A percentile compares a stretch with the other conserved stretches of the same genome.
phyloP scores from a whole-genome alignment of 371 early-diverging fungal genomes.

The Mortierella polycephala region DNA sequence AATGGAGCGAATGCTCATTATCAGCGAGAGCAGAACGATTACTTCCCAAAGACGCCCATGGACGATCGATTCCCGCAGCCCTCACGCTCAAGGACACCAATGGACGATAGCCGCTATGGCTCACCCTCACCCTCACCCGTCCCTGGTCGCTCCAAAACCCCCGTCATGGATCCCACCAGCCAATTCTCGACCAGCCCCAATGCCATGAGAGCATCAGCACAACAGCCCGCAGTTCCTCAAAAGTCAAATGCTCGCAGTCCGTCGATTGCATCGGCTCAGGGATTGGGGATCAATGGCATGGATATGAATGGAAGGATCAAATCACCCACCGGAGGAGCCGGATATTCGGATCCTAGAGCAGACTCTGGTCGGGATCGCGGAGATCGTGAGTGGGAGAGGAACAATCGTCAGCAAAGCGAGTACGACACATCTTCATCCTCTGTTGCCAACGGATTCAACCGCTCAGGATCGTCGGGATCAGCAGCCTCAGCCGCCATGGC shows the following conservation, averaged over 20 bases:
- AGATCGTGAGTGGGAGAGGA: constrained; percentile 22
- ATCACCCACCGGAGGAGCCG: constrained; percentile 25
- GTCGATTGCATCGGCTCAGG: constrained; percentile 47
- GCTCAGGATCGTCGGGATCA: constrained; percentile 45
- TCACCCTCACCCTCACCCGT: constrained; percentile 24
- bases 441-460: constrained; percentile 29
- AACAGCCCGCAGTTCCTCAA: constrained; percentile 43
- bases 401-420: constrained; percentile 19
- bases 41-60: constrained; percentile 40
- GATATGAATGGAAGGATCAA: constrained; percentile 39
- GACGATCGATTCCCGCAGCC: constrained; percentile 29
- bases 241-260: constrained; percentile 53
- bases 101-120: constrained; percentile 32
- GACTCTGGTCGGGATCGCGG: constrained; percentile 18
- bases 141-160: constrained; percentile 44
- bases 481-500: constrained; percentile 29
- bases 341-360: constrained; percentile 5
- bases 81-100: constrained; percentile 35
- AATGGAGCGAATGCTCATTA: constrained; percentile 36
- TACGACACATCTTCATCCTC: constrained; percentile 28
- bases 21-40: constrained; percentile 46
- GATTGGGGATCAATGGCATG: constrained; percentile 45
- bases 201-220: constrained; percentile 22
- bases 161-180: constrained; percentile 21
- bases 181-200: constrained; percentile 33